Percentiles rank a stretch among this genome's conserved stretches.
These are phyloP conservation scores for Anisodus acutangulus DNA, from an alignment of 257 asterid genomes.

Conservation along the genomic window DNA sequence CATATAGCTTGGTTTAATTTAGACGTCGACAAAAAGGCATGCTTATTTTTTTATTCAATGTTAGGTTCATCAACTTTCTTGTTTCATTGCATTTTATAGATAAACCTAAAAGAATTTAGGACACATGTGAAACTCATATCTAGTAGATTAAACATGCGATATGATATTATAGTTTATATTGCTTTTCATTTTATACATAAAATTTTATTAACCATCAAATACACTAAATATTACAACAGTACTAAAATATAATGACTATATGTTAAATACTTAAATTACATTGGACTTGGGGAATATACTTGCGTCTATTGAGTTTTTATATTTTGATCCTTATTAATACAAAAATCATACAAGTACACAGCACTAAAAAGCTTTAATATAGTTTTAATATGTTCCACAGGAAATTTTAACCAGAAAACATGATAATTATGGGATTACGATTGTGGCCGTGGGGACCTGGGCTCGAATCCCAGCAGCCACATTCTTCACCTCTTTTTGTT, in stretches of 20 bases:
- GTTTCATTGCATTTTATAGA: not conserved
- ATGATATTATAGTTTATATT: not conserved
- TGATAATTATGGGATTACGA: not conserved
- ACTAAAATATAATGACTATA: not conserved
- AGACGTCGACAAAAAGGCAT: not conserved
- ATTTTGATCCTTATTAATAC: not conserved
- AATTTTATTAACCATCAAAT: not conserved
- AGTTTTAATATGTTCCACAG: not conserved
- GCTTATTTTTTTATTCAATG: not conserved
- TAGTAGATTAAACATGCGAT: not conserved
- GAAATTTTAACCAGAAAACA: not conserved
- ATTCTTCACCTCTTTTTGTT: not conserved
- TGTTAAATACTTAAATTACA: not conserved
- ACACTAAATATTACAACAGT: not conserved
- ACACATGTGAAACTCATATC: not conserved
- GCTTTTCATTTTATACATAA: not conserved
- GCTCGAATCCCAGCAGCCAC: constrained; percentile 99
- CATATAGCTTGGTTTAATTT: not conserved
- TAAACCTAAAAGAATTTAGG: not conserved
- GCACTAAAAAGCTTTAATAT: too few species aligned
- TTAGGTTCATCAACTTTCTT: not conserved
- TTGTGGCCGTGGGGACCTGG: constrained; percentile 99
- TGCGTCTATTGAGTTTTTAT: not conserved
- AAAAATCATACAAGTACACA: not conserved
- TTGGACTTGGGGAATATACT: not conserved